These are phyloP conservation scores for Pseudonitzschia delicatissima DNA, from an alignment of 108 stramenopile genomes.

Conservation along the genomic window DNA sequence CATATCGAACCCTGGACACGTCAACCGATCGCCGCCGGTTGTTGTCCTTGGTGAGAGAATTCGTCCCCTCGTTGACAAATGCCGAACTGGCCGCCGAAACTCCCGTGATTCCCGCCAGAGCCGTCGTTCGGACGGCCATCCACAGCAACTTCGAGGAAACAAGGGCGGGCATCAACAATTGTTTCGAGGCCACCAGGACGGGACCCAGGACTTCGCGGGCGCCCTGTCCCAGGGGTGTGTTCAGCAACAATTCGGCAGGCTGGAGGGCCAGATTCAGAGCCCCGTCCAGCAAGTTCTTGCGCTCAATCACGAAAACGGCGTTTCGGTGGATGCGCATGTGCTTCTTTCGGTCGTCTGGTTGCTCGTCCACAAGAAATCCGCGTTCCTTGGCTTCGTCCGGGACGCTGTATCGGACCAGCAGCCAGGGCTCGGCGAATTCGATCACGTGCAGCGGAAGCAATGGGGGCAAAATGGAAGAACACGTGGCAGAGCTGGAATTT, in stretches of 20 bases:
- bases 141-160: conserved; percentile 58
- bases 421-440: conserved; percentile 45
- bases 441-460: conserved; percentile 59
- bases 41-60: conserved; percentile 26
- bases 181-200: conserved; percentile 46
- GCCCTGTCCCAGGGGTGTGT: conserved; percentile 61
- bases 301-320: conserved; percentile 84
- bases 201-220: conserved; percentile 53
- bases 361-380: conserved; percentile 1
- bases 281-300: conserved; percentile 66
- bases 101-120: conserved; percentile 63
- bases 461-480: conserved; percentile 59
- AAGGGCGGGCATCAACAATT: conserved; percentile 67
- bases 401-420: conserved; percentile 49
- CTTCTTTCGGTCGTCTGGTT: conserved; percentile 10
- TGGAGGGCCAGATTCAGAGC: conserved; percentile 60
- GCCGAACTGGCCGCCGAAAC: conserved; percentile 55
- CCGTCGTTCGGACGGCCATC: conserved; percentile 68
- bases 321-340: conserved; percentile 72
- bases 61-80: conserved; percentile 46
- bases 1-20: neutral
- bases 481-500: conserved; percentile 28
- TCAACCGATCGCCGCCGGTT: neutral
- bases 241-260: conserved; percentile 67
- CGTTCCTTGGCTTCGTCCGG: neutral